These are phyloP conservation scores for Aspergillus piperis DNA, from an alignment of 2,329 filamentous ascomycete species.

Conservation along the genomic window DNA sequence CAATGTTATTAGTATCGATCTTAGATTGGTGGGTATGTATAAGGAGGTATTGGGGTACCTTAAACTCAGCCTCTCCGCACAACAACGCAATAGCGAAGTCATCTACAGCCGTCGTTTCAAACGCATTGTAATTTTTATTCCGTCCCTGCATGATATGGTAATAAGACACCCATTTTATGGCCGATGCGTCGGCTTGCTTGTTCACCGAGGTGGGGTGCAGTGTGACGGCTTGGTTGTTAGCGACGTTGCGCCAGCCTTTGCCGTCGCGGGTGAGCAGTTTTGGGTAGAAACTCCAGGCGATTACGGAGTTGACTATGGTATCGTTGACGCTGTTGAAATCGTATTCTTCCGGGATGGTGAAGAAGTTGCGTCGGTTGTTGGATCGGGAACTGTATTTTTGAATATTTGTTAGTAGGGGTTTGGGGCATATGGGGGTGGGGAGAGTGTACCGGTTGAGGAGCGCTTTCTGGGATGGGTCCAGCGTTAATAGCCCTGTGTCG, in stretches of 20 bases:
- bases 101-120: constrained; percentile 79
- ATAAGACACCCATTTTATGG: constrained; percentile 81
- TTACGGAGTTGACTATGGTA: constrained; percentile 73
- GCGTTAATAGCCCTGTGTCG: constrained; percentile 78
- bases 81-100: constrained; percentile 81
- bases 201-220: constrained; percentile 90
- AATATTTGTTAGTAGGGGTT: constrained; percentile 7
- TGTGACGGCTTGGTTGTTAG: constrained; percentile 88
- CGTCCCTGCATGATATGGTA: constrained; percentile 96
- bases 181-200: constrained; percentile 54
- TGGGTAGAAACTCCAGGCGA: constrained; percentile 94
- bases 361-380: constrained; percentile 71
- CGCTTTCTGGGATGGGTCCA: constrained; percentile 72
- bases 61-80: constrained; percentile 85
- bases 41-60: constrained; percentile 51
- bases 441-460: constrained; percentile 61
- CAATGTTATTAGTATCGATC: not conserved
- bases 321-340: constrained; percentile 80
- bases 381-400: constrained; percentile 55
- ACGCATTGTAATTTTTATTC: constrained; percentile 78
- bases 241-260: constrained; percentile 86
- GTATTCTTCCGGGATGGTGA: constrained; percentile 74
- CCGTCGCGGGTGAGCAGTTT: constrained; percentile 83
- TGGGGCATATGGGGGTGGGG: not conserved
- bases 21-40: not conserved